Evolutionary conservation across 2,329 filamentous ascomycete genomes (phyloP), one percentile per base, ranked within the genome.

Genomic region (Zymoseptoria crescenta): DNA sequence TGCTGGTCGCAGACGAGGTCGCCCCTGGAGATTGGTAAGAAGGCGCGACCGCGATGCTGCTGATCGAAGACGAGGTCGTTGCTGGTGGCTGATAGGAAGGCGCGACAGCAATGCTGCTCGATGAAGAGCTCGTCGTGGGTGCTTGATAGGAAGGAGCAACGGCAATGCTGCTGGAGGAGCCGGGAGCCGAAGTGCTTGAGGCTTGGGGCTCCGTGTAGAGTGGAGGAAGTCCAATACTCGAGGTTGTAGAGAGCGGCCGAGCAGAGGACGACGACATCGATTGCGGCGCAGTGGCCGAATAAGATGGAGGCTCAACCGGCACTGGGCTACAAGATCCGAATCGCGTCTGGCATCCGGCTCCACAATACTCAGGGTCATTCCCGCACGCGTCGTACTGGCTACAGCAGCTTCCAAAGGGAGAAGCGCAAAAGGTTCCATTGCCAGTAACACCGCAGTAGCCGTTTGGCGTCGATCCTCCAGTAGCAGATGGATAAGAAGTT

Each of bases 301-400:
- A 52, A 1, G n/a, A 27, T 28, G 51, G 51, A 8, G 51, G 20
- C 8, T 45, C 57, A 10, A n/a, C 29, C n/a, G 48, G 21, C 27
- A 35, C 8, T 29, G 52, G 21, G 21, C 19, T 28, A 30, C 61
- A 62, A 4, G 10, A 27, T 8, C 63, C 61, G 48, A 56, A 63
- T 9, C 20, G 53, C 29, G 51, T 20, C 29, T 63, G 61, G 45
- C 61, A 65, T 24, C 61, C 61, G n/a, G 48, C 24, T 3, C 61
- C 63, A 20, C 59, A 65, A 49, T 60, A 61, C 16, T 60, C 13
- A 48, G 58, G 24, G 20, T 51, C 35, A 13, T 55, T 50, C 8
- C 63, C 63, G 48, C 63, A 65, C 27, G 52, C 59, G 3, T 59
- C 59, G 48, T 56, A 63, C 19, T 48, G n/a, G 30, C 60, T 62